These are phyloP conservation scores for Neoarthrinium moseri DNA, from an alignment of 2,329 filamentous ascomycete species.

Conservation along the genomic window DNA sequence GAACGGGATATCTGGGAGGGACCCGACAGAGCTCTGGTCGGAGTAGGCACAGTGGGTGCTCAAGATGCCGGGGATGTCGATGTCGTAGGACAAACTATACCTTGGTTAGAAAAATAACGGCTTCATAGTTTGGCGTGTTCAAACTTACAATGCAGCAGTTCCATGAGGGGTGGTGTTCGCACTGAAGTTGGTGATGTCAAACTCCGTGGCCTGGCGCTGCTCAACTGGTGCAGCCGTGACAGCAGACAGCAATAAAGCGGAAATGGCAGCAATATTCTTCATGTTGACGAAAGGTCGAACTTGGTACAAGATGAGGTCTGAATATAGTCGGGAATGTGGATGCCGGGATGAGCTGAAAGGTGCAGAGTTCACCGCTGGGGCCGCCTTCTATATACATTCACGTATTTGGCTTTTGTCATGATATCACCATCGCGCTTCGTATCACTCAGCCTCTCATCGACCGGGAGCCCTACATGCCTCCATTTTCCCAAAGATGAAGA, in stretches of 20 bases:
- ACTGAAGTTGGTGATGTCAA: slow-evolving; percentile 6
- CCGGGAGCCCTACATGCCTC: too few species aligned
- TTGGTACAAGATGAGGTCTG: too few species aligned
- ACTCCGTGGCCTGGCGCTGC: slow-evolving; percentile 5
- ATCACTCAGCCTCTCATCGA: too few species aligned
- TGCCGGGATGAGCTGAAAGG: too few species aligned
- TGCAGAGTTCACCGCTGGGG: too few species aligned
- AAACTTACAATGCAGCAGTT: slow-evolving; percentile 3
- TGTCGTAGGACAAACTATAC: background rate
- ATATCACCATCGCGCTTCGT: too few species aligned
- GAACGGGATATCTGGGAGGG: slow-evolving; percentile 3
- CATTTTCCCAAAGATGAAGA: too few species aligned
- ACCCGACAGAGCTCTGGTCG: background rate
- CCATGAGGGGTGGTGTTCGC: slow-evolving; percentile 8
- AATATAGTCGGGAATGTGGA: too few species aligned
- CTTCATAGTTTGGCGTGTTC: background rate
- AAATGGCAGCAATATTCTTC: slow-evolving; percentile 6
- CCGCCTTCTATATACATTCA: too few species aligned
- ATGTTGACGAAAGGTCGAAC: background rate
- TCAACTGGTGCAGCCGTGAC: slow-evolving; percentile 5
- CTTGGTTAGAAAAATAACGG: background rate
- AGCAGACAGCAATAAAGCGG: slow-evolving; percentile 22
- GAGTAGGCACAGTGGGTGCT: slow-evolving; percentile 5
- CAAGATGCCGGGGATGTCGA: slow-evolving; percentile 4
- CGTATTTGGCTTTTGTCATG: too few species aligned